phyloP scores from a whole-genome alignment of 306 rosid species.

The Urtica urens region DNA sequence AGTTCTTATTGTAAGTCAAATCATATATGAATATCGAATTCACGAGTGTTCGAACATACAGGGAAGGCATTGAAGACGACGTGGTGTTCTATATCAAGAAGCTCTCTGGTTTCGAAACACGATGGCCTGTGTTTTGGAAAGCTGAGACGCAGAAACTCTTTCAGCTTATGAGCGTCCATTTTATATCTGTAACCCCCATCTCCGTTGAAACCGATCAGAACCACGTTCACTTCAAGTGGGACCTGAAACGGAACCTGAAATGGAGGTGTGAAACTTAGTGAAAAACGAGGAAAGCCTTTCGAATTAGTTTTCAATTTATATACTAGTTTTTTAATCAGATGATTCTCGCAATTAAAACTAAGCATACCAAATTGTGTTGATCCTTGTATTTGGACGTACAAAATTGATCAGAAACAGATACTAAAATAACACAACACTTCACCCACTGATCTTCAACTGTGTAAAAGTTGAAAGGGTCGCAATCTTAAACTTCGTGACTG shows the following conservation, averaged over 20 bases:
- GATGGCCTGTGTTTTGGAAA: conserved; percentile 83
- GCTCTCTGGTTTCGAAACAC: conserved; percentile 82
- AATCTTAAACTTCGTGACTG: too few relatives aligned
- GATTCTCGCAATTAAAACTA: too few relatives aligned
- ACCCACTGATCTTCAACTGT: too few relatives aligned
- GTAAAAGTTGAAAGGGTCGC: too few relatives aligned
- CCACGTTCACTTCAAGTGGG: conserved; percentile 86
- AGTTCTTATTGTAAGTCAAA: not conserved
- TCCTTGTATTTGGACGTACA: too few relatives aligned
- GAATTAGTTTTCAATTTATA: too few relatives aligned
- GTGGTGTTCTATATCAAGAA: conserved; percentile 83
- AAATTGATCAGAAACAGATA: too few relatives aligned
- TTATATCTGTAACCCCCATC: conserved; percentile 80
- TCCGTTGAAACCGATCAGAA: conserved; percentile 64
- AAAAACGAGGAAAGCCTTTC: too few relatives aligned
- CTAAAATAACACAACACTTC: too few relatives aligned
- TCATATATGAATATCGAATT: too few relatives aligned
- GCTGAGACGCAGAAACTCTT: conserved; percentile 55
- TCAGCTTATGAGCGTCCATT: conserved; percentile 52
- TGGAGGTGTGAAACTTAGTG: not conserved
- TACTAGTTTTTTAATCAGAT: too few relatives aligned
- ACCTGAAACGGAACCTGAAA: conserved; percentile 87
- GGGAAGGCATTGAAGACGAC: conserved; percentile 59
- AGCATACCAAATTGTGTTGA: too few relatives aligned
- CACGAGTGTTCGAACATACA: conserved; percentile 31